Base-by-base conservation (phyloP, 2,329 filamentous ascomycete genomes). In the Penicillium sp. region DNA sequence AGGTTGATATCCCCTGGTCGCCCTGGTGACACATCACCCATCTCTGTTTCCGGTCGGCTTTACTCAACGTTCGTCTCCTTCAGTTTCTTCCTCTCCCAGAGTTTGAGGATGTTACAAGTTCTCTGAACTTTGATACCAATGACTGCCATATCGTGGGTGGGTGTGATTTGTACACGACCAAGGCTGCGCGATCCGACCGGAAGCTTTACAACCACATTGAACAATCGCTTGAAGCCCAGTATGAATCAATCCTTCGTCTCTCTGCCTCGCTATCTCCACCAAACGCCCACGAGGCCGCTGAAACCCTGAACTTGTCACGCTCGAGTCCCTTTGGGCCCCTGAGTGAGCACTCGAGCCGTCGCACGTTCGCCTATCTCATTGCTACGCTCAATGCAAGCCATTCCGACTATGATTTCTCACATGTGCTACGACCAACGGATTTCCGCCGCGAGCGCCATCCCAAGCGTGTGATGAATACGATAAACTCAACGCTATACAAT, bases 151-250 rank as follows among this genome's bases (percentile, higher is more conserved):
- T 99, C 55, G 87, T 91, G 26, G 94, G 94, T 64, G 89, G 90
- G 60, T 97, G 93, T 79, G 94, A 99, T 73, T 82, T 97, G 16
- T 99, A 96, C 79, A 97, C 93, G 9, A 96, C 92, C 24, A 99
- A 99, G 75, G 92, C 94, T 28, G 91, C 93, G 50, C 91, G 92
- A 42, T 87, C 87, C 58, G 94, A 99, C 72, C 96, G 96, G 82
- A 97, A 97, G 70, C 80, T 99, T 8, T 96, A 96, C 80, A 95
- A 92, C 75, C 89, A 87, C 69, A 97, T 99, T 68, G 92, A 96
- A 70, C 85, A 89, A 67, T 91, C 89, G 28, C 84, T 99, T 53
- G 91, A 95, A 72, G 88, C 89, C 34, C 90, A 96, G 72, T 91
- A 97, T 80, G 89, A 91, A 63, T 89, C 91, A 7, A 83, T 95